phyloP scores from a whole-genome alignment of 2,329 filamentous ascomycete genomes.

The Diplocarpon rosae region DNA sequence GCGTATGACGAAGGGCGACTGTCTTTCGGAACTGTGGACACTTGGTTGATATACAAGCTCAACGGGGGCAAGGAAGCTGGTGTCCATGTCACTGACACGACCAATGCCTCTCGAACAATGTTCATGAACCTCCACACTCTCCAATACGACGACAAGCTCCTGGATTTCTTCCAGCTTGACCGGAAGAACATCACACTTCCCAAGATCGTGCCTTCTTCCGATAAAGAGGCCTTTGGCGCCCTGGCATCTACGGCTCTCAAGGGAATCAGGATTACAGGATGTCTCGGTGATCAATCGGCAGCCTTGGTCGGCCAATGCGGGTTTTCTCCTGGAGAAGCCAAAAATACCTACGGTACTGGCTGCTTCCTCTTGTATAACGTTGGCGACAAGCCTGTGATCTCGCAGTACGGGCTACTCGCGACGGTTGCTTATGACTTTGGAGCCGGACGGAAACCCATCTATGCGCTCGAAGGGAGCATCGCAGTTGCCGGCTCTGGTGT shows the following conservation, averaged over 20 bases:
- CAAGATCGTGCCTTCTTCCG: slow-evolving; percentile 67
- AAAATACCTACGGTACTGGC: slow-evolving; percentile 80
- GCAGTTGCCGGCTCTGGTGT: slow-evolving; percentile 68
- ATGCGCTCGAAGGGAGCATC: slow-evolving; percentile 68
- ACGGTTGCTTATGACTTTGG: slow-evolving; percentile 73
- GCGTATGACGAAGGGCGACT: slow-evolving; percentile 62
- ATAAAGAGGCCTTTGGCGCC: slow-evolving; percentile 55
- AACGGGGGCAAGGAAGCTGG: slow-evolving; percentile 57
- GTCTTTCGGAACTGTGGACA: slow-evolving; percentile 71
- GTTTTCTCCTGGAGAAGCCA: slow-evolving; percentile 64
- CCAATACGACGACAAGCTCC: slow-evolving; percentile 60
- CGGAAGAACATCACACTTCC: slow-evolving; percentile 58
- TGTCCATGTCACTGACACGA: slow-evolving; percentile 65
- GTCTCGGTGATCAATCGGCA: slow-evolving; percentile 71
- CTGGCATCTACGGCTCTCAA: slow-evolving; percentile 50
- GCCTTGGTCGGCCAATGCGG: slow-evolving; percentile 72
- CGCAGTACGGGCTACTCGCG: slow-evolving; percentile 62
- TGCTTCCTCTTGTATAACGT: slow-evolving; percentile 81
- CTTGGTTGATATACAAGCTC: slow-evolving; percentile 71
- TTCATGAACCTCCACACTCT: slow-evolving; percentile 74
- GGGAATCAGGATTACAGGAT: slow-evolving; percentile 62
- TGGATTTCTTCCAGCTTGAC: slow-evolving; percentile 68
- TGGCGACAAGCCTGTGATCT: slow-evolving; percentile 68
- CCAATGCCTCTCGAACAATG: slow-evolving; percentile 79
- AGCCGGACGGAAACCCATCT: slow-evolving; percentile 50